Conservation (phyloP, 2,329 filamentous ascomycete genomes). For the Microthyrium microscopicum region DNA sequence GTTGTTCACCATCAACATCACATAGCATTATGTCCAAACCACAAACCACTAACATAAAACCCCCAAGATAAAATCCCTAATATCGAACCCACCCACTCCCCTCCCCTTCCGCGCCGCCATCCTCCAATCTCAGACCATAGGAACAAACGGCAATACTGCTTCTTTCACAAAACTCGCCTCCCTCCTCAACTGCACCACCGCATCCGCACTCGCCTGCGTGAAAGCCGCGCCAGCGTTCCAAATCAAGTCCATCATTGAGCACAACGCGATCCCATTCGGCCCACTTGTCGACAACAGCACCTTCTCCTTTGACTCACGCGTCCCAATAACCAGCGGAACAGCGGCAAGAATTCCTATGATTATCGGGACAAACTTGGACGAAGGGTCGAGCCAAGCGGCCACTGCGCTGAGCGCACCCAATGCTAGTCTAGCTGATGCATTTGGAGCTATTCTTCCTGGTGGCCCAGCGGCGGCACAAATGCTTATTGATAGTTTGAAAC, state of each 20-base stretch:
- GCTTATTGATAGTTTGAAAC: no score
- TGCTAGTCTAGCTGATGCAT: no score
- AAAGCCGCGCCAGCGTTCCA: conserved; percentile 15
- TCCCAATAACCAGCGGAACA: conserved; percentile 10
- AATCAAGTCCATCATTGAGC: conserved; percentile 17
- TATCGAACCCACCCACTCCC: conserved; percentile 1
- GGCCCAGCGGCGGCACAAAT: not conserved
- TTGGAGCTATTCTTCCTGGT: not conserved
- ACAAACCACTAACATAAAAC: no score
- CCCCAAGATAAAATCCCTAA: conserved; percentile 6
- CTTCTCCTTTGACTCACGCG: conserved; percentile 12
- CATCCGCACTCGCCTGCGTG: conserved; percentile 11
- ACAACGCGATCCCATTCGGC: conserved; percentile 15
- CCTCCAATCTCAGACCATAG: conserved; percentile 3
- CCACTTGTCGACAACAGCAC: conserved; percentile 19
- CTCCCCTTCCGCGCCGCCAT: conserved; percentile 8
- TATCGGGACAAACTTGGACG: conserved; percentile 18
- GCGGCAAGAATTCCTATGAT: conserved; percentile 20
- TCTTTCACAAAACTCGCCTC: not conserved
- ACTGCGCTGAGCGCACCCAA: not conserved
- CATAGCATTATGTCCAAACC: no score
- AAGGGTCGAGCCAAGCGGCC: conserved; percentile 14
- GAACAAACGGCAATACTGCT: not conserved
- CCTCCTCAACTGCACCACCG: conserved; percentile 2
- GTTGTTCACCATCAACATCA: no score